A percentile compares a stretch with the other conserved stretches of the same genome.
Evolutionary conservation across 495 filamentous ascomycete genomes (phyloP).

Genomic region (Lepidopterella palustris): DNA sequence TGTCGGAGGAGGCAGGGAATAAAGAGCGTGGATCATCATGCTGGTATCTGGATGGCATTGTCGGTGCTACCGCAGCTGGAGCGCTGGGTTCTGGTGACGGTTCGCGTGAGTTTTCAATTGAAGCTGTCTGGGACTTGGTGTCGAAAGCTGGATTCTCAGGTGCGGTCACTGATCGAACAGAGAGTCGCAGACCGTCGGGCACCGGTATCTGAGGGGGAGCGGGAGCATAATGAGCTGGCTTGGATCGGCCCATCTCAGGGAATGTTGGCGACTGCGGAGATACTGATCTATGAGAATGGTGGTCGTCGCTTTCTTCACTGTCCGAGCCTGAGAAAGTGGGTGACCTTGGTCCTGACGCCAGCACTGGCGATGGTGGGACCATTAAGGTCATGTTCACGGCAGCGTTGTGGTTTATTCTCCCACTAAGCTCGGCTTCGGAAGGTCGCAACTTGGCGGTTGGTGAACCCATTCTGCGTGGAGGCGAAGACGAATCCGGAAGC

Average conservation of each 20-base stretch:
- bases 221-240: conserved; percentile 19
- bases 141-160: conserved; percentile 3
- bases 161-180: neutral
- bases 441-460: conserved; percentile 22
- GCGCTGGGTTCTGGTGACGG: conserved; percentile 8
- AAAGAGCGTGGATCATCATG: conserved; percentile 5
- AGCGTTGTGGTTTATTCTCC: conserved; percentile 24
- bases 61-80: conserved; percentile 16
- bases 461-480: conserved; percentile 5
- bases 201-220: conserved; percentile 12
- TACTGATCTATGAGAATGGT: conserved; percentile 6
- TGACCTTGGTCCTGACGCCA: conserved; percentile 4
- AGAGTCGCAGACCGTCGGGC: conserved; percentile 6
- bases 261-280: conserved; percentile 15
- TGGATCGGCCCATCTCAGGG: neutral
- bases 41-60: conserved; percentile 4
- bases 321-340: conserved; percentile 10
- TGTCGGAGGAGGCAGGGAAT: conserved; percentile 8
- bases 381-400: conserved; percentile 25
- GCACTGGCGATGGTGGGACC: conserved; percentile 25
- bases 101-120: conserved; percentile 5
- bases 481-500: conserved; percentile 1
- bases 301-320: conserved; percentile 6
- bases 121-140: conserved; percentile 13
- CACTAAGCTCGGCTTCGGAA: conserved; percentile 26